These are phyloP conservation scores for Curvularia spicifera DNA, from an alignment of 2,329 filamentous ascomycete genomes.

Conservation along the genomic window DNA sequence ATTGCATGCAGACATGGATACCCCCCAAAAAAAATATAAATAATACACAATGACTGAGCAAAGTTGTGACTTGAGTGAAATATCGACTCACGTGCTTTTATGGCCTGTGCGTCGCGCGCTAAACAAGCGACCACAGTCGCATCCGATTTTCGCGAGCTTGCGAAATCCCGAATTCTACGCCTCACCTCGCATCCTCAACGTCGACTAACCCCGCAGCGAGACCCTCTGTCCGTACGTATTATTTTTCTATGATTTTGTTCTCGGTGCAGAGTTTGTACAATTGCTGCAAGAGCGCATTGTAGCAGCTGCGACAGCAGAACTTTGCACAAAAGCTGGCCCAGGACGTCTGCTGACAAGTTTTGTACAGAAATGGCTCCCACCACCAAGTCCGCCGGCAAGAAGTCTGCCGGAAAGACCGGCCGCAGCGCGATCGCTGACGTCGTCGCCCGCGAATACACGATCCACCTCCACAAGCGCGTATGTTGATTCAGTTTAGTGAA, in stretches of 20 bases:
- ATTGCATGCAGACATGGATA: conserved; percentile 9
- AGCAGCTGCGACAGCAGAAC: not conserved
- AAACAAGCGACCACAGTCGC: conserved; percentile 27
- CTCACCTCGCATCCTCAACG: conserved; percentile 30
- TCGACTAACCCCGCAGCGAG: conserved; percentile 38
- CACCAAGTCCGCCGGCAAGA: conserved; percentile 58
- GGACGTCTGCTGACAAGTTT: conserved; percentile 26
- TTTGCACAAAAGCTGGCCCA: not conserved
- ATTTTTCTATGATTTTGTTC: not conserved
- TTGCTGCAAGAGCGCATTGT: not conserved
- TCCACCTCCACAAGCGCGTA: conserved; percentile 99
- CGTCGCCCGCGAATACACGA: conserved; percentile 99
- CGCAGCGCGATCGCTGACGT: conserved; percentile 99
- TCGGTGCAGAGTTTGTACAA: not conserved
- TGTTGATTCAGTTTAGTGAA: conserved; percentile 75
- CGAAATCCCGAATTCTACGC: conserved; percentile 28
- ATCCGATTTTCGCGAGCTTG: conserved; percentile 25
- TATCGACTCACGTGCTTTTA: conserved; percentile 8
- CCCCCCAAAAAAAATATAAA: conserved; percentile 1
- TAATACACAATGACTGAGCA: not conserved
- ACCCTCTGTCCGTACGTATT: conserved; percentile 36
- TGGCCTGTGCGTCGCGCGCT: conserved; percentile 18
- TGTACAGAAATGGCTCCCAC: conserved; percentile 50
- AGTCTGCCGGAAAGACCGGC: conserved; percentile 68
- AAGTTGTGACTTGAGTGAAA: not conserved